Evolutionary conservation across 2,329 filamentous ascomycete species (phyloP).

Genomic region (Emergomyces africanus): DNA sequence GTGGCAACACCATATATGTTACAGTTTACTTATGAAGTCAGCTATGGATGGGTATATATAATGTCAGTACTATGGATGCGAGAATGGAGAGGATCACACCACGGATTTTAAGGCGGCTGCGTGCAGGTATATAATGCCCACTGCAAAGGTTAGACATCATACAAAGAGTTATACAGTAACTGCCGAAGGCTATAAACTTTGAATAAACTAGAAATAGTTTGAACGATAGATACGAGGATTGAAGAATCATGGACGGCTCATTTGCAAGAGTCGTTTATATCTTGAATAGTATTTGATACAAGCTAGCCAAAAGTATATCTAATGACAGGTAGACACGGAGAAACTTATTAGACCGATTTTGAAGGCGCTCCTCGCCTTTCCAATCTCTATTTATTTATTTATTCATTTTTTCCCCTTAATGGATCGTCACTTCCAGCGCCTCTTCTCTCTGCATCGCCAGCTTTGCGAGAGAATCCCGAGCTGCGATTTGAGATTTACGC

Average conservation of each 20-base stretch:
- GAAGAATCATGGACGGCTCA: not conserved
- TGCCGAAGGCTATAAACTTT: not conserved
- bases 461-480: conserved; percentile 23
- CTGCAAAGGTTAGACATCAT: not conserved
- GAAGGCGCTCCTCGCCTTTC: not conserved
- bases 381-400: not conserved
- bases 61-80: not conserved
- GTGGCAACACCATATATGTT: not conserved
- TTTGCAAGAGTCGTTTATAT: too few relatives aligned
- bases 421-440: conserved; percentile 22
- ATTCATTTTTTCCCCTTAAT: not conserved
- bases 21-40: not conserved
- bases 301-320: not conserved
- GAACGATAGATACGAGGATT: not conserved
- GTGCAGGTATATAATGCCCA: not conserved
- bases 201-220: not conserved
- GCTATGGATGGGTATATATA: not conserved
- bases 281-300: not conserved
- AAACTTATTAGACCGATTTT: not conserved
- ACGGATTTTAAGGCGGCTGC: not conserved
- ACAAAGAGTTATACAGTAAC: not conserved
- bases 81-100: not conserved
- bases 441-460: conserved; percentile 29
- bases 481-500: conserved; percentile 21
- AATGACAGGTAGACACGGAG: not conserved